phyloP scores from a whole-genome alignment of 2,329 filamentous ascomycete species.

The Aureobasidium musti region DNA sequence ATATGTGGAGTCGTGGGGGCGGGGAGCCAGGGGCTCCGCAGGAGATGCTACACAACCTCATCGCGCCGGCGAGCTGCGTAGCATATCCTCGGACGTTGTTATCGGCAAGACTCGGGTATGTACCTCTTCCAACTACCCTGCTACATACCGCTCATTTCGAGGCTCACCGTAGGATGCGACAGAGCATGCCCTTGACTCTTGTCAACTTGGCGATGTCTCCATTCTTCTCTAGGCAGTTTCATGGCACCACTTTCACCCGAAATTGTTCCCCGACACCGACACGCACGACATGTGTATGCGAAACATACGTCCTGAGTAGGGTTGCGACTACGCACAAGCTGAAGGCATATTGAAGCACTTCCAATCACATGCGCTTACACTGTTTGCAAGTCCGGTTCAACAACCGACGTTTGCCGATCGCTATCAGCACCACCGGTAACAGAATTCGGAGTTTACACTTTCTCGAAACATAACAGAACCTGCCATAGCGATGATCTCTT shows the following conservation, averaged over 20 bases:
- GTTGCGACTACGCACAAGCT: background rate
- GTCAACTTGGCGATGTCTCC: constrained; percentile 18
- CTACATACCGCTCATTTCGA: background rate
- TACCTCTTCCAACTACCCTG: background rate
- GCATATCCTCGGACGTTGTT: background rate
- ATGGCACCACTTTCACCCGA: background rate
- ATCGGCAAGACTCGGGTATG: constrained; percentile 5
- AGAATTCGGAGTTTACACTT: background rate
- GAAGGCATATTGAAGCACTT: background rate
- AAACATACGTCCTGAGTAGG: background rate
- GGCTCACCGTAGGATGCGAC: constrained; percentile 3
- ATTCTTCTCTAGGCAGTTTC: constrained; percentile 16
- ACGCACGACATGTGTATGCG: background rate
- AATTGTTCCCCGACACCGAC: constrained; percentile 14
- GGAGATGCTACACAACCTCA: constrained; percentile 16
- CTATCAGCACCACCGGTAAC: background rate
- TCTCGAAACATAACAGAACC: constrained; percentile 17
- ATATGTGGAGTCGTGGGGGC: constrained; percentile 22
- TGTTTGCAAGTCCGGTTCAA: constrained; percentile 16
- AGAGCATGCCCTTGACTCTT: background rate
- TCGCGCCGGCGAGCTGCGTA: background rate
- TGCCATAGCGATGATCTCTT: constrained; percentile 10
- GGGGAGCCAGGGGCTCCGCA: constrained; percentile 20
- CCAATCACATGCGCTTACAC: background rate
- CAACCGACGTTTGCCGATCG: constrained; percentile 19